Evolutionary conservation across 2,329 filamentous ascomycete genomes (phyloP).

Genomic region (Aspergillus brasiliensis): DNA sequence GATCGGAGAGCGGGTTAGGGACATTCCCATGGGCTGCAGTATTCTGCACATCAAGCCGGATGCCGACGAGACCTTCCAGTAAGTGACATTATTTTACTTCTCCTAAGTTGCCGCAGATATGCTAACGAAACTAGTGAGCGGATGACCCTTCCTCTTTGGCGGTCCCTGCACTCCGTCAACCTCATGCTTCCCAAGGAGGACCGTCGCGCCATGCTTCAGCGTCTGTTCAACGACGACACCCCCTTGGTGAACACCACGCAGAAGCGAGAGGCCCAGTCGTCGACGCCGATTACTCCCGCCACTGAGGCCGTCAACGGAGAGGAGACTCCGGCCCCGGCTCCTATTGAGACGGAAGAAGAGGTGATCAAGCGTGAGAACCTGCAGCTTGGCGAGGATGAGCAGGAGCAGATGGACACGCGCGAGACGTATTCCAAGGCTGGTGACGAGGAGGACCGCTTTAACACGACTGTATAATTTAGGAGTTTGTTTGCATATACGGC

Average conservation of each 20-base stretch:
- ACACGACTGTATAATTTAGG: conserved; percentile 48
- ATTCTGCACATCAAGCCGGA: conserved; percentile 81
- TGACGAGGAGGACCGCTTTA: conserved; percentile 50
- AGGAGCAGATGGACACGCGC: conserved; percentile 42
- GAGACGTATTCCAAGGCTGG: conserved; percentile 49
- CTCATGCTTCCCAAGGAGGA: conserved; percentile 99
- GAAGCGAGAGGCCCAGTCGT: conserved; percentile 26
- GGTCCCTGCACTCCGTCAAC: conserved; percentile 87
- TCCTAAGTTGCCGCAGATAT: neutral
- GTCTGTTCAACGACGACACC: conserved; percentile 86
- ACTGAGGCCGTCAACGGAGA: conserved; percentile 8
- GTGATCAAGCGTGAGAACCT: conserved; percentile 44
- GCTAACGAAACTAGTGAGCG: conserved; percentile 59
- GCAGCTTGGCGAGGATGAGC: conserved; percentile 42
- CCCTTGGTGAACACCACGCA: conserved; percentile 69
- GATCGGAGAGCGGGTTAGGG: conserved; percentile 78
- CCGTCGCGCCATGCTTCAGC: conserved; percentile 83
- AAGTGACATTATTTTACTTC: conserved; percentile 18
- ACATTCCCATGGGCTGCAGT: conserved; percentile 87
- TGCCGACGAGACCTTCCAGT: conserved; percentile 55
- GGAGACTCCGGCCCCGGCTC: conserved; percentile 17
- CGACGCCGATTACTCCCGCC: conserved; percentile 19
- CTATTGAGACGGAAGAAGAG: conserved; percentile 36
- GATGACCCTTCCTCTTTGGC: conserved; percentile 91
- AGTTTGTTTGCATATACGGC: conserved; percentile 12